These are phyloP conservation scores for Escallonia rubra DNA, from an alignment of 129 eudicot genomes.

Conservation along the genomic window DNA sequence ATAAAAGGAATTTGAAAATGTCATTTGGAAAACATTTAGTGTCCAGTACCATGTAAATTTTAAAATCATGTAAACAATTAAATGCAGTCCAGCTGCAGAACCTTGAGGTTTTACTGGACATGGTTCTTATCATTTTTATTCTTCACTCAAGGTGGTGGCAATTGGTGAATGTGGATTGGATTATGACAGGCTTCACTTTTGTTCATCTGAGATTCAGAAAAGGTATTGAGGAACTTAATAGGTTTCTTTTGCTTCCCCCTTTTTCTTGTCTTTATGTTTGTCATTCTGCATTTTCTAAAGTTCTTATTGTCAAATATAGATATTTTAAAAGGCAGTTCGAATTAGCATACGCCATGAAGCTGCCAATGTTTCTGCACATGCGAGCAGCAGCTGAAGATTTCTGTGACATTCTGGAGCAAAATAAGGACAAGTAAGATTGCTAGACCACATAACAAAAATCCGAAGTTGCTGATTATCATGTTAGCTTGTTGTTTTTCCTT, in stretches of 20 bases:
- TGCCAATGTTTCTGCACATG: constrained; percentile 99
- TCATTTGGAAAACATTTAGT: no score
- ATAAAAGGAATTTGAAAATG: no score
- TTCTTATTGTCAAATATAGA: constrained; percentile 31
- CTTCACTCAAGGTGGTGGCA: constrained; percentile 80
- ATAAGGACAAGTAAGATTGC: constrained; percentile 58
- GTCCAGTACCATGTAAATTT: no score
- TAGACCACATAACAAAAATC: neutral
- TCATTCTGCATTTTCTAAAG: neutral
- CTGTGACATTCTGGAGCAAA: constrained; percentile 71
- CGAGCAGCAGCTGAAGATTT: constrained; percentile 94
- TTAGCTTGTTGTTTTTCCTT: neutral
- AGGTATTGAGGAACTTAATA: constrained; percentile 3
- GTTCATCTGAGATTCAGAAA: constrained; percentile 79
- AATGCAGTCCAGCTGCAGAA: no score
- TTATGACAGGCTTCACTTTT: constrained; percentile 94
- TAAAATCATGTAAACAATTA: no score
- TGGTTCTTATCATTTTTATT: no score
- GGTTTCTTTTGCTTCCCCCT: neutral
- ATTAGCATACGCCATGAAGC: constrained; percentile 70
- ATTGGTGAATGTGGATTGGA: constrained; percentile 99
- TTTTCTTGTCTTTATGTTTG: neutral
- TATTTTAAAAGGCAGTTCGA: constrained; percentile 96
- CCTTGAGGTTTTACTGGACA: no score
- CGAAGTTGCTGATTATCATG: no score